Evolutionary conservation across 2,329 filamentous ascomycete species (phyloP).

Genomic region (Aspergillus texensis): DNA sequence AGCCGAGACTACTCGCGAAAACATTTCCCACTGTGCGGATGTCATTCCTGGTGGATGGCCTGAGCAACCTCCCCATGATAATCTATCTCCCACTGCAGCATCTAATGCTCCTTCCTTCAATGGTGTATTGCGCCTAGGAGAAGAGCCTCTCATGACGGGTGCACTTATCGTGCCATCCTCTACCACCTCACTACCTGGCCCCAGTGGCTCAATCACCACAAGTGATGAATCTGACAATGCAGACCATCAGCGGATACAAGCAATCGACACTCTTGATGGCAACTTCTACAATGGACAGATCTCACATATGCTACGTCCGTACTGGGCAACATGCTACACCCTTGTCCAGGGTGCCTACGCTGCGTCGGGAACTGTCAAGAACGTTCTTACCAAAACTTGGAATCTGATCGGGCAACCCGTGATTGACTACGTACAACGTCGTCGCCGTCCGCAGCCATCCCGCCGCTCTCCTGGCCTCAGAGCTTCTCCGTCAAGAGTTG

Average conservation of each 20-base stretch:
- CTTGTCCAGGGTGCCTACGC: background rate
- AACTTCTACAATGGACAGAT: background rate
- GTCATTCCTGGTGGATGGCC: background rate
- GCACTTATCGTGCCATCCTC: background rate
- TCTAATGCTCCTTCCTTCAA: background rate
- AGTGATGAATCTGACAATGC: background rate
- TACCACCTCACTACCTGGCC: background rate
- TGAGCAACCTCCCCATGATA: background rate
- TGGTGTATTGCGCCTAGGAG: background rate
- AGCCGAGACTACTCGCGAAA: background rate
- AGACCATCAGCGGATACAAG: background rate
- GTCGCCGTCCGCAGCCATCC: background rate
- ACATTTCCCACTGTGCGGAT: background rate
- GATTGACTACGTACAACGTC: background rate
- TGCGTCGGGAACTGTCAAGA: background rate
- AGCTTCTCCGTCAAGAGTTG: constrained; percentile 15
- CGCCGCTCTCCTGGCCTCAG: background rate
- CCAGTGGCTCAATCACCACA: background rate
- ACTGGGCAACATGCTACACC: background rate
- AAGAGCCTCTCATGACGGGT: constrained; percentile 10
- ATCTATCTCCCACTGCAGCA: background rate
- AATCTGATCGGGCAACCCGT: background rate
- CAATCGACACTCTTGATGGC: background rate
- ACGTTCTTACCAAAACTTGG: constrained; percentile 13
- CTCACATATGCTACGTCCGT: background rate